Evolutionary conservation across 495 filamentous ascomycete genomes (phyloP).

Genomic region (Podospora pseudoanserina): DNA sequence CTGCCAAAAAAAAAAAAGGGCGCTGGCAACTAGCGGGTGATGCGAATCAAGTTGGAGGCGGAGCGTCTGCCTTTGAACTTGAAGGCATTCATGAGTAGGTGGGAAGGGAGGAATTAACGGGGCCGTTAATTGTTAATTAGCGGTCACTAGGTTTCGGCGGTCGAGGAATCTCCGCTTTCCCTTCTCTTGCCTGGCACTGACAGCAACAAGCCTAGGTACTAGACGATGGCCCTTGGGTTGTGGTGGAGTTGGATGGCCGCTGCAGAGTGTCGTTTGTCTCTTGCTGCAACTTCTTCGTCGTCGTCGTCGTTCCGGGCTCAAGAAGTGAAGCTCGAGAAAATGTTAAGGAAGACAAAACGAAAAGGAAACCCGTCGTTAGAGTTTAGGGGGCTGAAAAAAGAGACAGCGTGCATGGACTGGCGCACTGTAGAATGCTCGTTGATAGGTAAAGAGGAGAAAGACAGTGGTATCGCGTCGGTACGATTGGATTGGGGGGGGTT

Average conservation of each 20-base stretch:
- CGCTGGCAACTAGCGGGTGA: conserved; percentile 3
- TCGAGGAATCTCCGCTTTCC: conserved; percentile 12
- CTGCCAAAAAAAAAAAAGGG: not conserved
- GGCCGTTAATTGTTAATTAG: conserved; percentile 13
- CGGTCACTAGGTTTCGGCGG: conserved; percentile 15
- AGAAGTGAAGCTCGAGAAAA: not conserved
- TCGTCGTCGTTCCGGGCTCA: not conserved
- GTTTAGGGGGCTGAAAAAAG: conserved; percentile 22
- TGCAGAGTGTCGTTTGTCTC: not conserved
- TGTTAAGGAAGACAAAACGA: not conserved
- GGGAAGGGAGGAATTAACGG: conserved; percentile 7
- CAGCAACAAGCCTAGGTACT: not conserved
- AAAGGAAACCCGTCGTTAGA: conserved; percentile 17
- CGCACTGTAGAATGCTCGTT: conserved; percentile 13
- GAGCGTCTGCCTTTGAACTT: conserved; percentile 5
- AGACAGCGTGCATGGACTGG: conserved; percentile 12
- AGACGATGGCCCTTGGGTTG: conserved; percentile 9
- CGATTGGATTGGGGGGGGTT: not conserved
- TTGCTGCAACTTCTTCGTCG: too few relatives aligned
- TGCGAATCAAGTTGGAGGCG: conserved; percentile 12
- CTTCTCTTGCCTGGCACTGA: not conserved
- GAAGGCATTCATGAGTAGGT: conserved; percentile 18
- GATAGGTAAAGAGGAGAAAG: conserved; percentile 16
- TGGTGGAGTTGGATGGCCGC: conserved; percentile 5
- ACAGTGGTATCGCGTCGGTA: conserved; percentile 11